Base-by-base conservation (phyloP, 345 rosid species). In the Eucalyptus sp. region DNA sequence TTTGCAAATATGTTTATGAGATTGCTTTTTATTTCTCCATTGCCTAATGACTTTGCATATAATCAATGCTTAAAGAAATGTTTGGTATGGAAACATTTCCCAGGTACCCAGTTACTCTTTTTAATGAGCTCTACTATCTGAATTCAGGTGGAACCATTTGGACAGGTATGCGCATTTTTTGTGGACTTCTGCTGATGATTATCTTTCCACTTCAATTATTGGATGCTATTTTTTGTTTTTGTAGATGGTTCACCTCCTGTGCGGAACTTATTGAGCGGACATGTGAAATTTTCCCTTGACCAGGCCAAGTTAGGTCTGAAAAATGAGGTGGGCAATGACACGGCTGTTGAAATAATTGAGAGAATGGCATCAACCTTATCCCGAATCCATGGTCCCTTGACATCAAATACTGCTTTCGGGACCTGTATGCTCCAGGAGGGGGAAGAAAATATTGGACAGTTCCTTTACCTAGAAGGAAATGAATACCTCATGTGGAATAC, bases 401-500 rank as follows among this genome's bases (percentile, higher is more conserved):
- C 95, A 17, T 92, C 96, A 27, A 95, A 94, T 91, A 95, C 99
- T 87, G 98, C 99, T 87, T 93, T 96, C 85, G 99, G 99, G 41
- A 94, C 98, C 50, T 95, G 94, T 91, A 89, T 97, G 93, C 99
- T 97, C 41, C 94, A 91, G 90, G 94, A 95, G 88, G 99, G 98
- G 90, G 98, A 97, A 93, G 99, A 97, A 90, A 96, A 96, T 94
- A 93, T 97, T 12, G 99, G 99, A 11, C 99, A 96, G 85, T 97
- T 97, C 91, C 98, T 97, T 86, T 96, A 97, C 87, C 94, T 96
- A 18, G 99, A 97, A 94, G 99, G 99, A 68, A 50, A 93, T 24
- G 99, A 97, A 85, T 97, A 96, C 90, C 97, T 86, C 79, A 97
- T 97, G 99, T 97, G 99, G 99, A 96, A 96, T 92, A 96, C 99